Conservation (phyloP, 2,329 filamentous ascomycete species). For the Ceratocystis papillata region DNA sequence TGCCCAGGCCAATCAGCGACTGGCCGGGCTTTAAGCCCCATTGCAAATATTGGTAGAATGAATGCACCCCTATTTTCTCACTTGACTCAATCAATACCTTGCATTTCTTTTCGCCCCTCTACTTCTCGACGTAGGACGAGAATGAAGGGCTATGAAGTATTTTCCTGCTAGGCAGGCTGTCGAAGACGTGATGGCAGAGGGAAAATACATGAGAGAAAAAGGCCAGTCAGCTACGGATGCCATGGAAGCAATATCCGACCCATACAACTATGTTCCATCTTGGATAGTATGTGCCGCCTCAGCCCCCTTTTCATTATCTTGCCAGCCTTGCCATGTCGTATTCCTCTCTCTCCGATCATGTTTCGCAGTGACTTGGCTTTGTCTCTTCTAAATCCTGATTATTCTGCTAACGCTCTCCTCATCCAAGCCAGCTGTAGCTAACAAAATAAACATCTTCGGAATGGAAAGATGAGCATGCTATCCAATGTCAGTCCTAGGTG, state of each 20-base stretch:
- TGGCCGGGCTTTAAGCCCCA: background rate
- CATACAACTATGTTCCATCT: background rate
- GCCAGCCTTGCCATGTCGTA: background rate
- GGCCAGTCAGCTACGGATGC: background rate
- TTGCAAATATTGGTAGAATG: background rate
- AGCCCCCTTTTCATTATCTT: conserved; percentile 2
- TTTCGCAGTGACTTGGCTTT: background rate
- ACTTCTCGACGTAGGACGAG: too few relatives aligned
- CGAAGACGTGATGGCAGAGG: background rate
- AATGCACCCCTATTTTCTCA: background rate
- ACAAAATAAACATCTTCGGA: too few relatives aligned
- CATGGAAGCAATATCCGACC: background rate
- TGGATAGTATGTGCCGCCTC: conserved; percentile 8
- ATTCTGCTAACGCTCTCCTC: background rate
- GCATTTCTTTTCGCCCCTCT: background rate
- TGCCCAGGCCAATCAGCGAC: background rate
- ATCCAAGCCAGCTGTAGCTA: too few relatives aligned
- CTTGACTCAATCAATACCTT: background rate
- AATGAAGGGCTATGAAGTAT: background rate
- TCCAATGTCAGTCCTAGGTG: too few relatives aligned
- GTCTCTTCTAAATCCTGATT: background rate
- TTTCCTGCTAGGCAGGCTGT: background rate
- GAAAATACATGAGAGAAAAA: background rate
- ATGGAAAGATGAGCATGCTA: too few relatives aligned
- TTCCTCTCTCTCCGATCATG: background rate